These are phyloP conservation scores for Pseudonitzschia delicatissima DNA, from an alignment of 108 stramenopile genomes.

Conservation along the genomic window DNA sequence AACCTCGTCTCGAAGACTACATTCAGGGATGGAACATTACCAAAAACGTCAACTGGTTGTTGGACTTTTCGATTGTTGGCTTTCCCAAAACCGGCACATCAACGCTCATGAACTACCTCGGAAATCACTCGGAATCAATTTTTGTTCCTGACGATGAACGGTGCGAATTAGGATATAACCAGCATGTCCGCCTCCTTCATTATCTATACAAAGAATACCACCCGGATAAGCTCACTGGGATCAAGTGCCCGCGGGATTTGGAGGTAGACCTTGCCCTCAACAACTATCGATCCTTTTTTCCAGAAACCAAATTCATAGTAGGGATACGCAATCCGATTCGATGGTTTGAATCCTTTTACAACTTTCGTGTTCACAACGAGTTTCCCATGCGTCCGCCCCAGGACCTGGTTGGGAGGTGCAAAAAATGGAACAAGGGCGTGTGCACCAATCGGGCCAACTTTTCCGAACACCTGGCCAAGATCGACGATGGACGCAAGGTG, in stretches of 20 bases:
- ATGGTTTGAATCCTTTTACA: slow-evolving; percentile 80
- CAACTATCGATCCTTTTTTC: slow-evolving; percentile 43
- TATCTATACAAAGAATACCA: slow-evolving; percentile 29
- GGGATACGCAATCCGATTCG: slow-evolving; percentile 70
- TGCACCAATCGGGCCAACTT: slow-evolving; percentile 74
- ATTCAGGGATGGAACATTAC: slow-evolving; percentile 43
- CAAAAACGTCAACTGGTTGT: slow-evolving; percentile 36
- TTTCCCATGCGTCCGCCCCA: slow-evolving; percentile 46
- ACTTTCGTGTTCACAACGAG: slow-evolving; percentile 61
- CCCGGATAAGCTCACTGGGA: slow-evolving; percentile 19
- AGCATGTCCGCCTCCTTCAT: slow-evolving; percentile 34
- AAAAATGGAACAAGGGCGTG: slow-evolving; percentile 28
- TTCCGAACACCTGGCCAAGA: slow-evolving; percentile 25
- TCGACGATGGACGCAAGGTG: slow-evolving; percentile 20
- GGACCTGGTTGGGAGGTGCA: slow-evolving; percentile 35
- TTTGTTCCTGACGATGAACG: slow-evolving; percentile 46
- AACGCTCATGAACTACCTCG: slow-evolving; percentile 55
- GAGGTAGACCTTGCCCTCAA: slow-evolving; percentile 33
- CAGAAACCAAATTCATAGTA: slow-evolving; percentile 62
- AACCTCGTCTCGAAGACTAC: slow-evolving; percentile 24
- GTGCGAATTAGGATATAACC: slow-evolving; percentile 43
- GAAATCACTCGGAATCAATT: slow-evolving; percentile 25
- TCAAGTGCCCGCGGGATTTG: slow-evolving; percentile 55
- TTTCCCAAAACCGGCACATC: slow-evolving; percentile 81
- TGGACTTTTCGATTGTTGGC: slow-evolving; percentile 78